Percentiles rank a stretch among this genome's conserved stretches.
Conservation (phyloP, 805 yeast species). For the Suhomyces sp. region DNA sequence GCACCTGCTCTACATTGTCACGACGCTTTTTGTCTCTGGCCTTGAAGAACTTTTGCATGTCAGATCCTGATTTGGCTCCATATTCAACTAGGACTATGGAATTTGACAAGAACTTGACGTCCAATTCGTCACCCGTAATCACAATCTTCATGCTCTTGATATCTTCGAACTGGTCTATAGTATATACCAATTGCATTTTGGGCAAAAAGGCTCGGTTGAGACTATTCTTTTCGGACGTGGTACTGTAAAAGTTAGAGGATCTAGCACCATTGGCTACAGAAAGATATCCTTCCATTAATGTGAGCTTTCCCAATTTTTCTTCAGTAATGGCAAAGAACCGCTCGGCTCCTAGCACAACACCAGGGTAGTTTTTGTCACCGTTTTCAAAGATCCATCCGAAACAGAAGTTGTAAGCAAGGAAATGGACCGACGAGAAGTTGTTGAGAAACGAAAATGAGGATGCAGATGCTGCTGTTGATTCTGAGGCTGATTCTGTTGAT, state of each 20-base stretch:
- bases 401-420: slow-evolving; percentile 63
- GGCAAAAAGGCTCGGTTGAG: slow-evolving; percentile 68
- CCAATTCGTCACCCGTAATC: slow-evolving; percentile 66
- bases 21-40: background rate
- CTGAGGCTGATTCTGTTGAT: background rate
- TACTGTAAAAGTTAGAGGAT: slow-evolving; percentile 47
- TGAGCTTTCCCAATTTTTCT: slow-evolving; percentile 60
- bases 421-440: slow-evolving; percentile 50
- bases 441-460: slow-evolving; percentile 5
- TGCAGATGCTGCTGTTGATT: background rate
- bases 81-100: slow-evolving; percentile 55
- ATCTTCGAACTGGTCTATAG: slow-evolving; percentile 26
- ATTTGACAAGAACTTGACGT: slow-evolving; percentile 59
- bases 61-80: slow-evolving; percentile 44
- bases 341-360: slow-evolving; percentile 77
- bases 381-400: slow-evolving; percentile 75
- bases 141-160: slow-evolving; percentile 40
- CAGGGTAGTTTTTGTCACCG: slow-evolving; percentile 49
- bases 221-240: slow-evolving; percentile 43
- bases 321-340: slow-evolving; percentile 64
- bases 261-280: slow-evolving; percentile 66
- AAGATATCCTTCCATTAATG: slow-evolving; percentile 64
- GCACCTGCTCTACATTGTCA: background rate
- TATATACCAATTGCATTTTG: slow-evolving; percentile 57
- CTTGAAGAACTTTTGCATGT: slow-evolving; percentile 35